Base-by-base conservation (phyloP, 352 stramenopile genomes). In the Thraustotheca clavata region DNA sequence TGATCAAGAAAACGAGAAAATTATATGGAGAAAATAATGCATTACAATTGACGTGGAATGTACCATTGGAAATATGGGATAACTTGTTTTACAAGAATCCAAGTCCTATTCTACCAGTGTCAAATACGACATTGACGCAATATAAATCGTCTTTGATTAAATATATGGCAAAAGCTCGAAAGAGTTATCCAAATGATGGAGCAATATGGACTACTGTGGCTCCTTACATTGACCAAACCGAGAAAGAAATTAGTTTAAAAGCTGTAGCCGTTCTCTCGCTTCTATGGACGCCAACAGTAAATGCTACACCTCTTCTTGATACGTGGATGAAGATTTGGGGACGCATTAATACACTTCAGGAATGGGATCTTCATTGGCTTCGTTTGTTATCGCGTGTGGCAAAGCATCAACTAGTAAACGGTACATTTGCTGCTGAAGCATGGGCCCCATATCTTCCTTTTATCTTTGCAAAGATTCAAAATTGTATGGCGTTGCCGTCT, bases 341-440 rank as follows among this genome's bases (percentile, higher is more conserved):
- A n/a, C 59, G 61, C 8, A 70, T 89, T 32, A 82, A 79, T 14
- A 62, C 72, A 0, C 83, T 76, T 50, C 55, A 60, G 8, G 75
- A 87, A 46, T 90, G 81, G 81, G 78, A 90, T 41, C 74, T 76
- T 7, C 79, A 87, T 35, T 90, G 81, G 81, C 80, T 90, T 62
- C 86, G 86, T 59, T 59, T 90, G 20, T 62, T 90, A 29, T 79
- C 77, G 43, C 79, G 78, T n/a, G 67, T 86, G 12, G 69, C 67
- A 18, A 90, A 88, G 57, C 67, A 66, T 39, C 78, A 82, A 55
- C 72, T 74, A 24, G 20, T 12, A 1, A 16, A 46, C 31, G 18
- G 47, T 16, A 65, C 57, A 32, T 54, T 65, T 1, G 48, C 68
- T 43, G 71, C 67, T 9, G 16, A 43, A 2, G 59, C 71, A 11